Conservation (phyloP, 768 basidiomycete species). For the Russula foetens region DNA sequence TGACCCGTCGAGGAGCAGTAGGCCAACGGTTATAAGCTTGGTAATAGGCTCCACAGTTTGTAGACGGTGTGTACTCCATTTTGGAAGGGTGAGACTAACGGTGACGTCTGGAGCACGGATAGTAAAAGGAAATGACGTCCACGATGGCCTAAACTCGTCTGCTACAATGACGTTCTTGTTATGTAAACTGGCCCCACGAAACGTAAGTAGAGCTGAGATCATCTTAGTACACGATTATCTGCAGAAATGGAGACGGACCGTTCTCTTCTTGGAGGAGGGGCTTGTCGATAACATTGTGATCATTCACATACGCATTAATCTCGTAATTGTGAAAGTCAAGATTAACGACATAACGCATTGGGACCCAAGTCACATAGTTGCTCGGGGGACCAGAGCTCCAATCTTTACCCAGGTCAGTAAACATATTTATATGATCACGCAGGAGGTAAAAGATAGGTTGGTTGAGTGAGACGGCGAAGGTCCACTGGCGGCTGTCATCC, state of each 20-base stretch:
- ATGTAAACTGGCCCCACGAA: constrained; percentile 51
- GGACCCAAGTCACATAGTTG: constrained; percentile 77
- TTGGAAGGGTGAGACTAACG: constrained; percentile 62
- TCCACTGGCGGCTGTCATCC: constrained; percentile 78
- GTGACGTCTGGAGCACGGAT: constrained; percentile 50
- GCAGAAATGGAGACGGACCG: constrained; percentile 37
- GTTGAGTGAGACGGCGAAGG: constrained; percentile 59
- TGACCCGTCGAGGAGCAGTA: constrained; percentile 52
- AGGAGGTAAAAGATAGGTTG: constrained; percentile 71
- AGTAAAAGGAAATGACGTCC: constrained; percentile 56
- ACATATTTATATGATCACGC: constrained; percentile 91
- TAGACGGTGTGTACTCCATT: constrained; percentile 81
- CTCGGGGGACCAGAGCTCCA: constrained; percentile 80
- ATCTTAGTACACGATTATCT: not conserved
- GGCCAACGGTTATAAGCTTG: constrained; percentile 51
- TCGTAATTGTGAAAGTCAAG: constrained; percentile 69
- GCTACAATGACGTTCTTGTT: constrained; percentile 52
- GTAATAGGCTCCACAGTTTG: constrained; percentile 53
- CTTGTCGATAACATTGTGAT: constrained; percentile 94
- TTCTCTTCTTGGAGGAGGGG: constrained; percentile 79
- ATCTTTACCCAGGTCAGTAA: constrained; percentile 87
- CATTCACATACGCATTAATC: constrained; percentile 80
- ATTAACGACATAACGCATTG: constrained; percentile 66
- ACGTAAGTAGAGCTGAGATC: constrained; percentile 57
- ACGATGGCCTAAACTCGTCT: constrained; percentile 63